Evolutionary conservation across 371 early-diverging fungal genomes (phyloP), one percentile per base, ranked within the genome.

Genomic region (Mortierella sp.): DNA sequence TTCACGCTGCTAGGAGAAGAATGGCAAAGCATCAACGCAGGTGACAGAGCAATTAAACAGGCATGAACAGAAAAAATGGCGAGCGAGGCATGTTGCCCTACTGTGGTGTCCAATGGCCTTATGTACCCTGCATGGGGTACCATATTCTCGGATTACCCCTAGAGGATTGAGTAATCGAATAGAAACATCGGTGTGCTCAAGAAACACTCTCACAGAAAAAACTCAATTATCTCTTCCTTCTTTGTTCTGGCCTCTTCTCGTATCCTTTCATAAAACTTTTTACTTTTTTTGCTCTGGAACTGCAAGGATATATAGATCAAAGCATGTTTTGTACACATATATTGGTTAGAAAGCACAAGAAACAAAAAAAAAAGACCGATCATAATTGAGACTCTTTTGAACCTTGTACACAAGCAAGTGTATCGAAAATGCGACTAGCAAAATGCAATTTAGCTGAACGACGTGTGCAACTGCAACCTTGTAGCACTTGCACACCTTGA

Each of bases 381-480:
- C 42, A 21, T 21, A 21, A 9, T 19, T 55, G 68, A 21, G 42
- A 21, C 38, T 65, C 24, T 50, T 50, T 1, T 65, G 21, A 65
- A 65, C 68, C 24, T 65, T 65, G 68, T 65, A 65, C 38, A 0
- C 38, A 21, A 24, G 21, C 10, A 42, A 31, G 34, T 21, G 21
- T 65, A 65, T 65, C 10, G 11, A 31, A 24, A 34, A 65, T 26
- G 21, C 38, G 3, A 38, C 68, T 65, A 65, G 19, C 24, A 65
- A 65, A 65, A 65, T 65, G 68, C 68, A 65, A 65, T 65, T 65
- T 65, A 65, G 38, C 24, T 38, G 68, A 34, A 63, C 16, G 50
- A 50, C 16, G 50, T 50, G 16, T 50, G 11, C 50, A 50, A 50
- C 50, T 38, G 42, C 42, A 38, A 38, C 42, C 42, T 38, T 38